Evolutionary conservation across 169 alveolate genomes (phyloP).

Genomic region (Cryptosporidium sp.): DNA sequence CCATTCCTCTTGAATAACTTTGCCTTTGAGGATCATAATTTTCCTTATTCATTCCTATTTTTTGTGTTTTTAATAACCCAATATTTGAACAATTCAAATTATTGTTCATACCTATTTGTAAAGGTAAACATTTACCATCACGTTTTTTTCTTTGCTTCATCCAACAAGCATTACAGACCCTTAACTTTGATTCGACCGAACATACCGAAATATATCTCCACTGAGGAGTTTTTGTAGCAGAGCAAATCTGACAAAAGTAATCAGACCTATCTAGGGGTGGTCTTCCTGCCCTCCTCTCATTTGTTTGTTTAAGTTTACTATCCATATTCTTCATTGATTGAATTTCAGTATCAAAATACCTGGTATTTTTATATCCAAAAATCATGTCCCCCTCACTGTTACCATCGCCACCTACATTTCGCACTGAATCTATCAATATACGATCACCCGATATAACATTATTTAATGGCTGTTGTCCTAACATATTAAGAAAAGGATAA

Average conservation of each 20-base stretch:
- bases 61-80: conserved; percentile 21
- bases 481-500: conserved; percentile 17
- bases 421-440: conserved; percentile 5
- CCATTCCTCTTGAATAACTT: conserved; percentile 19
- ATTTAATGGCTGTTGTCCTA: background rate
- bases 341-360: conserved; percentile 44
- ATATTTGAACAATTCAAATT: conserved; percentile 25
- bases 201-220: conserved; percentile 74
- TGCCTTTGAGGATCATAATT: conserved; percentile 67
- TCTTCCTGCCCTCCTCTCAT: conserved; percentile 75
- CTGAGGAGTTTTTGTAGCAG: conserved; percentile 75
- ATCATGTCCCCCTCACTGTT: conserved; percentile 20
- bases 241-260: conserved; percentile 70
- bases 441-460: background rate
- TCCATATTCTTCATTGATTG: conserved; percentile 57
- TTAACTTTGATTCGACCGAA: conserved; percentile 53
- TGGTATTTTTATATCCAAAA: conserved; percentile 16
- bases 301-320: conserved; percentile 56
- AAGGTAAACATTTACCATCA: conserved; percentile 56
- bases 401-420: conserved; percentile 13
- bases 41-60: conserved; percentile 45
- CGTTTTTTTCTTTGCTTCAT: conserved; percentile 74
- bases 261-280: conserved; percentile 75
- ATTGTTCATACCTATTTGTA: conserved; percentile 26
- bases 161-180: conserved; percentile 76